Percentiles rank a stretch among this genome's conserved stretches.
These are phyloP conservation scores for Filobasidium wieringae DNA, from an alignment of 768 basidiomycete species.

Conservation along the genomic window DNA sequence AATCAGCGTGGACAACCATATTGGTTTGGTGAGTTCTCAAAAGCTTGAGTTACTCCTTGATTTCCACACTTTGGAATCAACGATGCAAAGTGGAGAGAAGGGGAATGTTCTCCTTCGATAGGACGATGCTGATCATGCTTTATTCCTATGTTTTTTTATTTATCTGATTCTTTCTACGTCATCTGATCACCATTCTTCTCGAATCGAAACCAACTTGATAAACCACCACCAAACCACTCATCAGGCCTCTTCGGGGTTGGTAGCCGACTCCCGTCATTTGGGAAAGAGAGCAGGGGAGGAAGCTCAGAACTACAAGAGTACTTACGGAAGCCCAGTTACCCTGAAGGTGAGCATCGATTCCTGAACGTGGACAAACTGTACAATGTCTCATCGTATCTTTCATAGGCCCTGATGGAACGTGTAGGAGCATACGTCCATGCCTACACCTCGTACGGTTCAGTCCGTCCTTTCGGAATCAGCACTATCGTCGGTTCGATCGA, in stretches of 20 bases:
- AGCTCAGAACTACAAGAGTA: constrained; percentile 58
- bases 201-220: background rate
- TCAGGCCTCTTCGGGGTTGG: constrained; percentile 82
- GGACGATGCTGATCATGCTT: too few relatives aligned
- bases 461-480: constrained; percentile 91
- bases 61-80: too few relatives aligned
- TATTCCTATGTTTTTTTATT: too few relatives aligned
- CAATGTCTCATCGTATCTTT: constrained; percentile 17
- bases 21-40: constrained; percentile 59
- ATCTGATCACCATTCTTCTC: too few relatives aligned
- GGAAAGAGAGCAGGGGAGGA: constrained; percentile 76
- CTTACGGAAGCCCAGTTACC: constrained; percentile 60
- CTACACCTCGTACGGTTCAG: constrained; percentile 95
- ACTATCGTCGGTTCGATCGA: constrained; percentile 83
- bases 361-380: background rate
- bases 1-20: constrained; percentile 82
- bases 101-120: too few relatives aligned
- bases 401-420: constrained; percentile 57
- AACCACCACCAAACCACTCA: background rate
- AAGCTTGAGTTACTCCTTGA: background rate
- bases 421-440: constrained; percentile 81
- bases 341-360: constrained; percentile 52
- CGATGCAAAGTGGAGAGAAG: too few relatives aligned
- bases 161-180: too few relatives aligned
- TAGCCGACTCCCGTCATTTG: constrained; percentile 85